Conservation (phyloP, 805 yeast species). For the Cyberlindnera suaveolens region DNA sequence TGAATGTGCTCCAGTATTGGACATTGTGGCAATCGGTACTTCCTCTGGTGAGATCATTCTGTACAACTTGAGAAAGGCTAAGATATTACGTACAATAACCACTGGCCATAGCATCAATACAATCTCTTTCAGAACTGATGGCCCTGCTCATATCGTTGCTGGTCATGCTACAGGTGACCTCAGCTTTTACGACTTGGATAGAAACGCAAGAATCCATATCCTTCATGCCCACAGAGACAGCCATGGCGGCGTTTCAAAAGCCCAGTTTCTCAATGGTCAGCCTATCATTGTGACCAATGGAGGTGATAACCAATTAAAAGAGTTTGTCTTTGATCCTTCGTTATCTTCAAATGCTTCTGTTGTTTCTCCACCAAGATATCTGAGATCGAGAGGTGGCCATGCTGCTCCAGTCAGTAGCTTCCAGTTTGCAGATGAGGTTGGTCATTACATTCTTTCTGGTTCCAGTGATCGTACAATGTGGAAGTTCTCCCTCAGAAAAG, state of each 20-base stretch:
- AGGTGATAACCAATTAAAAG: slow-evolving; percentile 84
- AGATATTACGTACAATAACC: slow-evolving; percentile 43
- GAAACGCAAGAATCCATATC: slow-evolving; percentile 67
- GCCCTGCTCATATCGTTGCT: slow-evolving; percentile 73
- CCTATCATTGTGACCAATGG: slow-evolving; percentile 87
- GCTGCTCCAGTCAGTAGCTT: slow-evolving; percentile 80
- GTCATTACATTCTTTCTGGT: slow-evolving; percentile 83
- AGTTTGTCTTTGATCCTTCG: slow-evolving; percentile 90
- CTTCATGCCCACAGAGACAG: slow-evolving; percentile 66
- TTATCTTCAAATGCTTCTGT: slow-evolving; percentile 54
- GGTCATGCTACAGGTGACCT: slow-evolving; percentile 79
- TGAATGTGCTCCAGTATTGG: slow-evolving; percentile 82
- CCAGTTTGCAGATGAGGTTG: slow-evolving; percentile 67
- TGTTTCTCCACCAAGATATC: slow-evolving; percentile 82
- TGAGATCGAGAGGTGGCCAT: slow-evolving; percentile 97
- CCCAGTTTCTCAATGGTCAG: slow-evolving; percentile 80
- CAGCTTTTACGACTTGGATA: slow-evolving; percentile 75
- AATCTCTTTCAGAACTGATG: slow-evolving; percentile 87
- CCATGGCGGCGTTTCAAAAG: slow-evolving; percentile 72
- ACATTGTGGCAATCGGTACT: slow-evolving; percentile 74
- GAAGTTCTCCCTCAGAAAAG: slow-evolving; percentile 90
- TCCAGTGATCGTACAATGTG: slow-evolving; percentile 83
- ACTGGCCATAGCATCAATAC: slow-evolving; percentile 39
- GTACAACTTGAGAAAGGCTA: slow-evolving; percentile 63
- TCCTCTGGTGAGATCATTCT: slow-evolving; percentile 58